Evolutionary conservation across 768 basidiomycete species (phyloP).

Genomic region (Floccularia luteovirens): DNA sequence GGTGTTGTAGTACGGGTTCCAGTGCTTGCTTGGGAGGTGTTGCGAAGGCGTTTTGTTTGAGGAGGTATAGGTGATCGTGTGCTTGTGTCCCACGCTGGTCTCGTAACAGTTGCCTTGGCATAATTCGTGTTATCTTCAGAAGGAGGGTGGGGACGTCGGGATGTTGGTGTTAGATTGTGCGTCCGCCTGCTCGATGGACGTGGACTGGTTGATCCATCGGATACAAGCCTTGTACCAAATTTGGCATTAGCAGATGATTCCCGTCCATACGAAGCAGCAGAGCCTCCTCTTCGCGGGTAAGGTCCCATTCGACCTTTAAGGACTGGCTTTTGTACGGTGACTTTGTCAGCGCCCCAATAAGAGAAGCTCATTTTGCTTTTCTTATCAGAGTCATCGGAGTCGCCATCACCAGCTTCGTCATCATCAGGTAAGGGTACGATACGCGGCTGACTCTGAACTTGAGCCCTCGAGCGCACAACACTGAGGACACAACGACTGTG

Average conservation of each 20-base stretch:
- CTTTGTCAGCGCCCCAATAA: slow-evolving; percentile 89
- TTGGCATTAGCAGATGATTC: slow-evolving; percentile 90
- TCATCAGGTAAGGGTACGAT: slow-evolving; percentile 67
- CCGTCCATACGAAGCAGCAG: slow-evolving; percentile 55
- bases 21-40: slow-evolving; percentile 68
- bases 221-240: slow-evolving; percentile 79
- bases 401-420: slow-evolving; percentile 41
- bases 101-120: slow-evolving; percentile 65
- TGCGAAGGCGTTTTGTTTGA: slow-evolving; percentile 55
- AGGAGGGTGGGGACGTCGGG: slow-evolving; percentile 34
- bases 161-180: slow-evolving; percentile 33
- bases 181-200: slow-evolving; percentile 65
- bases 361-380: slow-evolving; percentile 94
- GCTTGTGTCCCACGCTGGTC: slow-evolving; percentile 68
- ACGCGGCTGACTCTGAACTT: slow-evolving; percentile 52
- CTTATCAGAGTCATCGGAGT: slow-evolving; percentile 81
- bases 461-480: slow-evolving; percentile 63
- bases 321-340: slow-evolving; percentile 77
- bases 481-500: slow-evolving; percentile 24
- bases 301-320: slow-evolving; percentile 38
- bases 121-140: slow-evolving; percentile 61
- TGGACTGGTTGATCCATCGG: slow-evolving; percentile 41
- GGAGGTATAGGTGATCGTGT: slow-evolving; percentile 36
- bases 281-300: slow-evolving; percentile 33
- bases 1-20: slow-evolving; percentile 23